These are phyloP conservation scores for Suillus hirtellus DNA, from an alignment of 768 basidiomycete species.

Conservation along the genomic window DNA sequence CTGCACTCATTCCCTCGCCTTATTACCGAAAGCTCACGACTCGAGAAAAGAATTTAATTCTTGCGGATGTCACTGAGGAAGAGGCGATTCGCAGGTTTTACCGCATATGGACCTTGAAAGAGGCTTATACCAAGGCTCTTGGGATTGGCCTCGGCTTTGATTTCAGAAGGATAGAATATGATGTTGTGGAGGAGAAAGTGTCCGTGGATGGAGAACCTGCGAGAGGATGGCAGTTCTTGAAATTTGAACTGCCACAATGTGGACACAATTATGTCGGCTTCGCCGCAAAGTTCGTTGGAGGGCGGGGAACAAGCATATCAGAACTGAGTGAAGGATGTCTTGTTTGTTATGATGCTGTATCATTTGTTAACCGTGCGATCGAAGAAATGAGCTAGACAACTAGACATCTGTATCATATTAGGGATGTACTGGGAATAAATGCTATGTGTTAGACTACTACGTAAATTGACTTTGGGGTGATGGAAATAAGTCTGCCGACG, in stretches of 20 bases:
- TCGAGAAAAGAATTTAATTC: slow-evolving; percentile 34
- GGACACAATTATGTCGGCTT: slow-evolving; percentile 65
- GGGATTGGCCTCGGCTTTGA: slow-evolving; percentile 84
- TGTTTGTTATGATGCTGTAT: slow-evolving; percentile 44
- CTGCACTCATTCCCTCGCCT: slow-evolving; percentile 14
- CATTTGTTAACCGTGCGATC: slow-evolving; percentile 51
- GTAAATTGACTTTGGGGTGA: slow-evolving; percentile 6
- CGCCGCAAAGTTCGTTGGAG: slow-evolving; percentile 61
- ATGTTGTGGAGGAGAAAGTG: slow-evolving; percentile 50
- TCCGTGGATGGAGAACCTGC: slow-evolving; percentile 59
- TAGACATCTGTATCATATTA: slow-evolving; percentile 15
- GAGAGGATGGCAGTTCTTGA: slow-evolving; percentile 67
- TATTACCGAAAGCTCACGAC: slow-evolving; percentile 39
- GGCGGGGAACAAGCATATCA: slow-evolving; percentile 33
- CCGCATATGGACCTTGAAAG: slow-evolving; percentile 89
- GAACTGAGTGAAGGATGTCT: slow-evolving; percentile 42
- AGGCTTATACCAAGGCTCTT: slow-evolving; percentile 88
- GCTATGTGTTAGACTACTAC: slow-evolving; percentile 18
- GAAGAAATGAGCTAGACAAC: slow-evolving; percentile 35
- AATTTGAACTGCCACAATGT: slow-evolving; percentile 52
- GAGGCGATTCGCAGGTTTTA: slow-evolving; percentile 68
- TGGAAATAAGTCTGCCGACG: background rate
- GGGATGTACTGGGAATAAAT: slow-evolving; percentile 20
- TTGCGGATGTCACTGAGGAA: slow-evolving; percentile 41
- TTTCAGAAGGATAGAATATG: slow-evolving; percentile 73